These are phyloP conservation scores for Chalciporus chontae DNA, from an alignment of 768 basidiomycete species.

Conservation along the genomic window DNA sequence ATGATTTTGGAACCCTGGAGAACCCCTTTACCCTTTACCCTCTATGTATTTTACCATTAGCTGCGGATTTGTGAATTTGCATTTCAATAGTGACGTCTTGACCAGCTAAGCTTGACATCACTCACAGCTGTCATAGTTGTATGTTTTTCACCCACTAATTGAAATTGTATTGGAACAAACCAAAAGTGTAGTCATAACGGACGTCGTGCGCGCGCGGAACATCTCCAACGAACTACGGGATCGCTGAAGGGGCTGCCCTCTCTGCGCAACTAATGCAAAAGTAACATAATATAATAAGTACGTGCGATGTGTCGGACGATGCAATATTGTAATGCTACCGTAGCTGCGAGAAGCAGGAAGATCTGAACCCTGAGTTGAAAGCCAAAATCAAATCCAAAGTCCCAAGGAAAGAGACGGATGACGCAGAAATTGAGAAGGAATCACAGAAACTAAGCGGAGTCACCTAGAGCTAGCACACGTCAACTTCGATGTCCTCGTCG, in stretches of 20 bases:
- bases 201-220: conserved; percentile 6
- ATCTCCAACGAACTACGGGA: conserved; percentile 3
- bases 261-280: conserved; percentile 12
- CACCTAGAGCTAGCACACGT: conserved; percentile 19
- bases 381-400: conserved; percentile 1
- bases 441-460: not conserved
- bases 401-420: not conserved
- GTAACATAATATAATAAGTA: conserved; percentile 11
- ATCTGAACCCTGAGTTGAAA: conserved; percentile 1
- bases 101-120: too few relatives aligned
- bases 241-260: conserved; percentile 2
- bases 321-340: conserved; percentile 10
- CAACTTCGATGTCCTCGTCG: conserved; percentile 30
- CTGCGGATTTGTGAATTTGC: too few relatives aligned
- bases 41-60: too few relatives aligned
- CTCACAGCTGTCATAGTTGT: not conserved
- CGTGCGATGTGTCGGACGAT: conserved; percentile 8
- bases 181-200: conserved; percentile 20
- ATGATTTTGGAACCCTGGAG: too few relatives aligned
- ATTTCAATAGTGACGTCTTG: too few relatives aligned
- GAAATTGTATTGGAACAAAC: conserved; percentile 22
- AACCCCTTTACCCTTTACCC: too few relatives aligned
- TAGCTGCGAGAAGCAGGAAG: not conserved
- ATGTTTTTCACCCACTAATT: not conserved
- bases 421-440: not conserved